Conservation (phyloP, 768 basidiomycete species). For the Leccinum imitatum region DNA sequence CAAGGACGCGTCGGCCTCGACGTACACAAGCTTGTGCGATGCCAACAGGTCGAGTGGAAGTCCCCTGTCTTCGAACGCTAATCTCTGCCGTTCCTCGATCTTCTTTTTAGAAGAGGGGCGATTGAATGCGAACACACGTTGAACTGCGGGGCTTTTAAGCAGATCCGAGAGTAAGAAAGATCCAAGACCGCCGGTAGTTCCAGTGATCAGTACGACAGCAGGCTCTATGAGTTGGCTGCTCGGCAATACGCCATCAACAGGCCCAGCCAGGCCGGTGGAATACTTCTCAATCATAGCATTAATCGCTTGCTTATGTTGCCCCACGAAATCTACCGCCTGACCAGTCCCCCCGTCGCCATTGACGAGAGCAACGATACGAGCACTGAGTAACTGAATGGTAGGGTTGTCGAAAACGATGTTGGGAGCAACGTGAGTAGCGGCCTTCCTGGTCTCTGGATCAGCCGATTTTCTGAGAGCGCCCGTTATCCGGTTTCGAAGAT, state of each 20-base stretch:
- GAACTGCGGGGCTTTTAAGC: too few relatives aligned
- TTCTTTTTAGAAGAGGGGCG: slow-evolving; percentile 20
- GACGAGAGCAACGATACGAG: slow-evolving; percentile 17
- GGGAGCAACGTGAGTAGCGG: slow-evolving; percentile 26
- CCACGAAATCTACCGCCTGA: background rate
- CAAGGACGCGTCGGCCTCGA: slow-evolving; percentile 35
- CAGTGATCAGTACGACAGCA: slow-evolving; percentile 38
- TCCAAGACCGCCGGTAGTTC: slow-evolving; percentile 42
- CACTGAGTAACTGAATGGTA: slow-evolving; percentile 37
- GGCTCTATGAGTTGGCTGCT: slow-evolving; percentile 5
- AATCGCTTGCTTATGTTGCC: slow-evolving; percentile 26
- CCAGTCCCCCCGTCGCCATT: background rate
- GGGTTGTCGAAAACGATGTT: slow-evolving; percentile 41
- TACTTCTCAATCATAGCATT: slow-evolving; percentile 44
- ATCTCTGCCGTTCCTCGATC: slow-evolving; percentile 28
- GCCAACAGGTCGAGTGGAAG: slow-evolving; percentile 28
- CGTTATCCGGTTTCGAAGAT: slow-evolving; percentile 26
- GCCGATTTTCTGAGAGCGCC: slow-evolving; percentile 32
- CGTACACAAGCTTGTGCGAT: slow-evolving; percentile 33
- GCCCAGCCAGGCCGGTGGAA: slow-evolving; percentile 15
- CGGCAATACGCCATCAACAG: slow-evolving; percentile 10
- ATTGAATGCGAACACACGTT: slow-evolving; percentile 36
- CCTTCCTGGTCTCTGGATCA: slow-evolving; percentile 27
- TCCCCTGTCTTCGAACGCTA: slow-evolving; percentile 31
- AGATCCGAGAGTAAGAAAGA: too few relatives aligned